These are phyloP conservation scores for Solanum sejunctum DNA, from an alignment of 257 asterid genomes.

Conservation along the genomic window DNA sequence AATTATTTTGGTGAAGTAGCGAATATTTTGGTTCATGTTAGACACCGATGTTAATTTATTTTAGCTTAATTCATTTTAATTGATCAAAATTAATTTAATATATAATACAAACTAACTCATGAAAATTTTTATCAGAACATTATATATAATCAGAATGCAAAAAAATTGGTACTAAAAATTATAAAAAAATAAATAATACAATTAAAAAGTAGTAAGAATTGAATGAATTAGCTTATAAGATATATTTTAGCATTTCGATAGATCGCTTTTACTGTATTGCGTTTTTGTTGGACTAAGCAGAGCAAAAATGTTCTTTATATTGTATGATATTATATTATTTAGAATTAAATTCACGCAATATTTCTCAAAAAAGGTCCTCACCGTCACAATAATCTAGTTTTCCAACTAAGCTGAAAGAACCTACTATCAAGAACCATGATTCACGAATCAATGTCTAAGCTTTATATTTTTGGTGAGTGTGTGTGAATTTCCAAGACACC, in stretches of 20 bases:
- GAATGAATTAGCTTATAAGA: not conserved
- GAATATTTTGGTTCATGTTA: not conserved
- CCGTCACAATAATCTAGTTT: not conserved
- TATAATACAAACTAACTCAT: not conserved
- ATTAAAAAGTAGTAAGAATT: not conserved
- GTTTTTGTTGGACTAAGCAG: not conserved
- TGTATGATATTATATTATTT: too few relatives aligned
- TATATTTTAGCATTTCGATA: not conserved
- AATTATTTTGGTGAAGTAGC: not conserved
- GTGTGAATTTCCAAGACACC: not conserved
- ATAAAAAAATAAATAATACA: not conserved
- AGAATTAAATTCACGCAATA: not conserved
- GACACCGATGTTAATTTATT: not conserved
- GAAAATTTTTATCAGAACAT: not conserved
- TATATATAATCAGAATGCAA: too few relatives aligned
- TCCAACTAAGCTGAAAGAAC: not conserved
- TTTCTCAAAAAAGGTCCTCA: not conserved
- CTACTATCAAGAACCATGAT: not conserved
- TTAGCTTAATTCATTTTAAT: not conserved
- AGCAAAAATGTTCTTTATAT: too few relatives aligned
- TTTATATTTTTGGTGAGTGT: not conserved
- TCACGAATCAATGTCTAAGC: not conserved
- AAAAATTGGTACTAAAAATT: not conserved
- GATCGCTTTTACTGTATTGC: not conserved
- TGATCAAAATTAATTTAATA: not conserved